A percentile compares a stretch with the other conserved stretches of the same genome.
Evolutionary conservation across 2,329 filamentous ascomycete genomes (phyloP).

Genomic region (Fusarium tuaranense): DNA sequence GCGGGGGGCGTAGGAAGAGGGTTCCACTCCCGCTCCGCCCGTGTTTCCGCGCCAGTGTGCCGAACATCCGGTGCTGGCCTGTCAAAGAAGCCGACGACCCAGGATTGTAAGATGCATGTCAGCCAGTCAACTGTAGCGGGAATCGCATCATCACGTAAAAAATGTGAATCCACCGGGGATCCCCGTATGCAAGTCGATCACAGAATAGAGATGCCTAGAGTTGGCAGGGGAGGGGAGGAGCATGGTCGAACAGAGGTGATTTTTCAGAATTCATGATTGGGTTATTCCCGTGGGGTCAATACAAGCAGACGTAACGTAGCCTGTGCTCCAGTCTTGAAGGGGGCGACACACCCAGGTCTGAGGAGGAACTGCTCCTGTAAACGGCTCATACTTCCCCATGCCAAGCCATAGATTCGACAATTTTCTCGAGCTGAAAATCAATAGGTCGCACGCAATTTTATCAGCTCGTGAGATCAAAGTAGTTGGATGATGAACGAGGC

Average conservation of each 20-base stretch:
- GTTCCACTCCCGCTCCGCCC: conserved; percentile 28
- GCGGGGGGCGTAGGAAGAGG: background rate
- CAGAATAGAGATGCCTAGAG: conserved; percentile 9
- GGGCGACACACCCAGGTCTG: conserved; percentile 9
- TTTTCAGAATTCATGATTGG: conserved; percentile 25
- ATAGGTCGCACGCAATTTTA: conserved; percentile 27
- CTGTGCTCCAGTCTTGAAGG: conserved; percentile 7
- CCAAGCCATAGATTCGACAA: background rate
- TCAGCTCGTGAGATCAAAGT: conserved; percentile 1
- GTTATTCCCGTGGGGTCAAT: conserved; percentile 30
- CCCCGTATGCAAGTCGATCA: conserved; percentile 30
- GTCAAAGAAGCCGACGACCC: conserved; percentile 38
- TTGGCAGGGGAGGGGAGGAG: conserved; percentile 9
- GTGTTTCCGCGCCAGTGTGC: conserved; percentile 41
- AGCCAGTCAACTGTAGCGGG: conserved; percentile 18
- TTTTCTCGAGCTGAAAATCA: conserved; percentile 7
- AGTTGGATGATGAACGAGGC: conserved; percentile 10
- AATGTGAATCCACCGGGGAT: conserved; percentile 14
- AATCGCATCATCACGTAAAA: conserved; percentile 32
- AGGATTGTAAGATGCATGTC: conserved; percentile 25
- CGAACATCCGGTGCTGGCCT: conserved; percentile 40
- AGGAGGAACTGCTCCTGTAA: background rate
- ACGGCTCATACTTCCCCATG: background rate
- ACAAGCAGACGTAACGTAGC: conserved; percentile 12
- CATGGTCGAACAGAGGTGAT: background rate